Percentiles rank a stretch among this genome's conserved stretches.
Conservation (phyloP, 1,284 basidiomycete species). For the Polyporus tsugae region DNA sequence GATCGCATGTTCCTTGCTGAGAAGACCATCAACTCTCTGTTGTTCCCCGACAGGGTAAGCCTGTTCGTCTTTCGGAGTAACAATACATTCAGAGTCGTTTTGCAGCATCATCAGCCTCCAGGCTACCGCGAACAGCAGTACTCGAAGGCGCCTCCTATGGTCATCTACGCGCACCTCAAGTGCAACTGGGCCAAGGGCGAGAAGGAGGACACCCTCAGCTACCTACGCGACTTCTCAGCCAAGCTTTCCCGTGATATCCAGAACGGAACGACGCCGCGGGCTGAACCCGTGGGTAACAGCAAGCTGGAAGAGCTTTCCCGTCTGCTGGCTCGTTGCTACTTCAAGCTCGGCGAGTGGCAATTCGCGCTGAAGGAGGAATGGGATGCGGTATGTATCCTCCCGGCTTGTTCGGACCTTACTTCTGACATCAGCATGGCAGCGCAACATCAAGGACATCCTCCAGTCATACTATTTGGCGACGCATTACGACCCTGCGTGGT, state of each 20-base stretch:
- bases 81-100: background rate
- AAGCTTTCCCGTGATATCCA: constrained; percentile 83
- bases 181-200: constrained; percentile 95
- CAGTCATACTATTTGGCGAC: constrained; percentile 90
- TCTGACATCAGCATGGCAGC: constrained; percentile 49
- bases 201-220: constrained; percentile 82
- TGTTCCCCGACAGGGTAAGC: constrained; percentile 71
- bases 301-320: constrained; percentile 83
- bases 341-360: constrained; percentile 98
- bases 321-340: constrained; percentile 95
- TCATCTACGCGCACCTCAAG: constrained; percentile 97
- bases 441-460: constrained; percentile 84
- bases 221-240: constrained; percentile 87
- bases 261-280: constrained; percentile 55
- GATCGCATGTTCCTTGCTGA: constrained; percentile 91
- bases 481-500: constrained; percentile 94
- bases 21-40: constrained; percentile 95
- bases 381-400: constrained; percentile 66
- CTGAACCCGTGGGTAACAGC: constrained; percentile 51
- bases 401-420: background rate
- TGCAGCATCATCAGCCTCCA: constrained; percentile 30
- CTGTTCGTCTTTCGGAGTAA: background rate
- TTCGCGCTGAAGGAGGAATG: constrained; percentile 81
- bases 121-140: constrained; percentile 53
- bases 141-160: constrained; percentile 90